Base-by-base conservation (phyloP, 2,329 filamentous ascomycete species). In the Xylaria sp. region DNA sequence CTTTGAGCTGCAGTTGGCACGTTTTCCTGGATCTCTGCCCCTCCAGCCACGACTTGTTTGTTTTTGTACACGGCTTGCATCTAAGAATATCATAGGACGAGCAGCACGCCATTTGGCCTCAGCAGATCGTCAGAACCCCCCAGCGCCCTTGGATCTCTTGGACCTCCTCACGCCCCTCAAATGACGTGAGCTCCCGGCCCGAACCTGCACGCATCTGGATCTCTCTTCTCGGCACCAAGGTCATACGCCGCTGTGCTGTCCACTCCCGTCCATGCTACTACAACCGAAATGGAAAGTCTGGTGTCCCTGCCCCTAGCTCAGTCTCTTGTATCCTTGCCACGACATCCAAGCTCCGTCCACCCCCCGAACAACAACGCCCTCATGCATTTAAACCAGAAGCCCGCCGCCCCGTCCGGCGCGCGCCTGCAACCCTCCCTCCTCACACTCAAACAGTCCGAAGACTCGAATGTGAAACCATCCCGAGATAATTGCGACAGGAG, bases 401-500 rank as follows among this genome's bases (percentile, higher is more conserved):
- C 59, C 35, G 19, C 55, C 7, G 13, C 44, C 3, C 5, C 56
- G 18, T 39, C 59, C 7, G 44, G 5, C 46, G 44, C 53, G 16
- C 63, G 61, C 37, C 37, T 61, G 19, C 66, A 65, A 42, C 65
- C 62, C 37, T 61, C 60, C 39, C 59, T 62, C 3, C 44, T 62
- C n/a, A 48, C 62, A 34, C 55, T 64, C 9, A 55, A 63, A 50
- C 46, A 63, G 2, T 47, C 47, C n/a, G 66, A 71, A 48, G 65
- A 67, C 34, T 49, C 63, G 2, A 65, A 48, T 9, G 47, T 62
- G 54, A 69, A 67, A 65, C 72, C 68, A 19, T 72, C 68, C 62
- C 74, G 67, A 61, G 69, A 80, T 59, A 80, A 78, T 69, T 84
- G 81, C 69, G 78, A 83, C 63, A 76, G 80, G 64, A 72, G 77